Conservation (phyloP, 805 yeast species). For the Metschnikowia reukaufii region DNA sequence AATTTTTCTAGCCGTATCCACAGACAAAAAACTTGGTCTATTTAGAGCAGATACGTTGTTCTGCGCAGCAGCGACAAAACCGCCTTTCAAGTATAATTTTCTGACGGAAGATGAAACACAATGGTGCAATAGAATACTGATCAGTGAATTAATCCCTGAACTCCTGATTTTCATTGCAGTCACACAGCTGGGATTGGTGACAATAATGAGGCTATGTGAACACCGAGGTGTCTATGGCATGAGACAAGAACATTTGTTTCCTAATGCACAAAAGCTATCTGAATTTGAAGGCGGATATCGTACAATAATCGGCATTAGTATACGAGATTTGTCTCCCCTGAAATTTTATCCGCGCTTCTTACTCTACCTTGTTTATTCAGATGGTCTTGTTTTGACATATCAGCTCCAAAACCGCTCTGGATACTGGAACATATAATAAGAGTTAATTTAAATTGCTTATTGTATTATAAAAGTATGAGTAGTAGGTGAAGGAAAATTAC, state of each 20-base stretch:
- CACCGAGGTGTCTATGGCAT: conserved; percentile 39
- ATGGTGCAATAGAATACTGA: conserved; percentile 37
- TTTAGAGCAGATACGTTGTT: conserved; percentile 16
- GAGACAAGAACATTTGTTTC: conserved; percentile 45
- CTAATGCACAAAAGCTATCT: conserved; percentile 31
- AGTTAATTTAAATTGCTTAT: no score
- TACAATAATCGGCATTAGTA: conserved; percentile 34
- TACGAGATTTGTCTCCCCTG: conserved; percentile 26
- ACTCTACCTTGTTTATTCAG: conserved; percentile 35
- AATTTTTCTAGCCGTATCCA: conserved; percentile 15
- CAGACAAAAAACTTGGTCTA: conserved; percentile 12
- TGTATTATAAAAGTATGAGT: no score
- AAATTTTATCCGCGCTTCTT: conserved; percentile 25
- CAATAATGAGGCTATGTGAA: conserved; percentile 38
- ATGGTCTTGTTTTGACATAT: conserved; percentile 29
- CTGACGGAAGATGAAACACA: conserved; percentile 27
- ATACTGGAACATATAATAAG: neutral
- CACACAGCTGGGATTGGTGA: conserved; percentile 38
- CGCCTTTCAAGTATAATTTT: conserved; percentile 9
- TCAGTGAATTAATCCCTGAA: conserved; percentile 36
- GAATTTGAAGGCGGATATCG: conserved; percentile 30
- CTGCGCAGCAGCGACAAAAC: conserved; percentile 16
- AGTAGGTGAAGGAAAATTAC: no score
- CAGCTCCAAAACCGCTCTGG: conserved; percentile 1
- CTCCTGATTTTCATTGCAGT: conserved; percentile 36